Evolutionary conservation across 331 rosid genomes (phyloP).

Genomic region (Cydonia oblonga): DNA sequence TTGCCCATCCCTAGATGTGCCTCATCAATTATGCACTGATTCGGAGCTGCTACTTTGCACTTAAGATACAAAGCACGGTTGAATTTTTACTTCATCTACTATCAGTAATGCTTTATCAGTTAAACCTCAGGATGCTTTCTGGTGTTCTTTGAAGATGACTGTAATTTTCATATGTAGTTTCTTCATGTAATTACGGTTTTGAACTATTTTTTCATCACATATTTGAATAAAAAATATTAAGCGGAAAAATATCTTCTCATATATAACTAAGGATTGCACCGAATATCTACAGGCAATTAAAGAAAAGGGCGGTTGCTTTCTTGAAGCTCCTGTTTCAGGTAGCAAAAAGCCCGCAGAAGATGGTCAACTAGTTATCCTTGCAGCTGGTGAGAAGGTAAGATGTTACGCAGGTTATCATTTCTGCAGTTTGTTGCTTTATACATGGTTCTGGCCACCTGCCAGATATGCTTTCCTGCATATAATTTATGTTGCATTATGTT

Average conservation of each 20-base stretch:
- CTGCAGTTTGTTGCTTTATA: neutral
- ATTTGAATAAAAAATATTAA: neutral
- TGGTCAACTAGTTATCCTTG: slow-evolving; percentile 78
- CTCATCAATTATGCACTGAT: neutral
- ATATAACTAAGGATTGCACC: slow-evolving; percentile 12
- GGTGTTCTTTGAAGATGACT: neutral
- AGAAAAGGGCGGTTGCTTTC: slow-evolving; percentile 52
- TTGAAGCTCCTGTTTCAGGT: slow-evolving; percentile 88
- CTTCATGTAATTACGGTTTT: neutral
- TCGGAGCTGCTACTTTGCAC: neutral
- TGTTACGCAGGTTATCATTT: neutral
- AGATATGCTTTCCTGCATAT: neutral
- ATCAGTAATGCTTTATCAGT: neutral
- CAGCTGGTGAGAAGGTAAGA: slow-evolving; percentile 72
- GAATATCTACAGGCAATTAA: slow-evolving; percentile 43
- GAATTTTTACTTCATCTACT: neutral
- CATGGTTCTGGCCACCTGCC: neutral
- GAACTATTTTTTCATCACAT: neutral
- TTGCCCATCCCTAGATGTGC: neutral
- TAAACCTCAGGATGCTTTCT: neutral
- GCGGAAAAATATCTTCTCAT: neutral
- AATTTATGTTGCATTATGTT: neutral
- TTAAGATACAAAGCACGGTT: neutral
- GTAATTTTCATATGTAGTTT: neutral
- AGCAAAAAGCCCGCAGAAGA: slow-evolving; percentile 99